A percentile compares a stretch with the other conserved stretches of the same genome.
These are phyloP conservation scores for Phytopythium helicoides DNA, from an alignment of 352 stramenopile genomes.

Conservation along the genomic window DNA sequence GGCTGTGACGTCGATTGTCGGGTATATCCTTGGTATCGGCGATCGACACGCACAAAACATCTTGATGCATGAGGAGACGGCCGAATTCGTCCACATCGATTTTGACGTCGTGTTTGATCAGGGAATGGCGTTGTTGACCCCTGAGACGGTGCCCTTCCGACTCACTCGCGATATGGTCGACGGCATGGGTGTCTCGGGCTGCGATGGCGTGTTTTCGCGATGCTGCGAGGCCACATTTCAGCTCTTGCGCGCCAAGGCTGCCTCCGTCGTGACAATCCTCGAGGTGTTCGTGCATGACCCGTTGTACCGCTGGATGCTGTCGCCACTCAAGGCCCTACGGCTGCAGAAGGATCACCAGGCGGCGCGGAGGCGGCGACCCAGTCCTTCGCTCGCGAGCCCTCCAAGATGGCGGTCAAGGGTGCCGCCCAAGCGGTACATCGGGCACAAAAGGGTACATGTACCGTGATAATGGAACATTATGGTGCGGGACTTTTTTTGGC, in stretches of 20 bases:
- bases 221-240: slow-evolving; percentile 93
- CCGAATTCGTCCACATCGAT: slow-evolving; percentile 99
- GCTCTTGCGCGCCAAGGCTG: slow-evolving; percentile 91
- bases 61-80: slow-evolving; percentile 96
- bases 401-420: no score
- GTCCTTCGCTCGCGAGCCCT: no score
- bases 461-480: no score
- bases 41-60: slow-evolving; percentile 99
- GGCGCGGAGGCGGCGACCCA: no score
- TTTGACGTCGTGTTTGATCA: slow-evolving; percentile 99
- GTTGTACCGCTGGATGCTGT: slow-evolving; percentile 98
- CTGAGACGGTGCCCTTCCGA: slow-evolving; percentile 99
- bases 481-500: no score
- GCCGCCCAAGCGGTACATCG: no score
- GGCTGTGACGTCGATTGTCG: slow-evolving; percentile 97
- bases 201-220: slow-evolving; percentile 95
- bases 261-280: slow-evolving; percentile 97
- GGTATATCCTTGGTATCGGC: slow-evolving; percentile 95
- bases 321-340: slow-evolving; percentile 82
- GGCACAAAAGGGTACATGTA: no score
- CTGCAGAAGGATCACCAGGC: slow-evolving; percentile 69
- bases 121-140: slow-evolving; percentile 90
- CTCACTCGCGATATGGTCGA: slow-evolving; percentile 99
- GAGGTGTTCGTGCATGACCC: slow-evolving; percentile 99
- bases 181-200: slow-evolving; percentile 96